Base-by-base conservation (phyloP, 1,284 basidiomycete genomes). In the Cutaneotrichosporon sp. region DNA sequence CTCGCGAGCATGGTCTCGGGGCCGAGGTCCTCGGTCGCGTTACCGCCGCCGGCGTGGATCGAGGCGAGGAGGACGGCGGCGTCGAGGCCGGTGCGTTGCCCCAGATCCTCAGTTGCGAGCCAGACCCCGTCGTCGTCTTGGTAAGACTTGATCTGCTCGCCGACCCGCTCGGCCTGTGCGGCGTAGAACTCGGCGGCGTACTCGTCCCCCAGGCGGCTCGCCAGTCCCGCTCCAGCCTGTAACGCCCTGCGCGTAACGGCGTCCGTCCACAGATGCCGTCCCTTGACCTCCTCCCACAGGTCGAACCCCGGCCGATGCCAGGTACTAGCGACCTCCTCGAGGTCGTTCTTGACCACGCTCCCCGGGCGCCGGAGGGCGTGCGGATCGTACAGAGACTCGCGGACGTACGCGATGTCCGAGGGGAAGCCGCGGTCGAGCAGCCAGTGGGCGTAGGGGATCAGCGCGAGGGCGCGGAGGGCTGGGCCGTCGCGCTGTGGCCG, bases 401-500 rank as follows among this genome's bases (percentile, higher is more conserved):
- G 55, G 56, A 82, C 73, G 66, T 77, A 83, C 0, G 58, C 46
- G 3, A 65, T n/a, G 61, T 81, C 79, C n/a, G 67, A 56, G 3
- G 67, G 63, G 24, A 54, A 67, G 10, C 67, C 76, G 3, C 75
- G 67, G 54, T 81, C 72, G 11, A 83, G 76, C 3, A 82, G 70
- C 64, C 73, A 77, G 20, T 76, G 64, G 1, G 82, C 81, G 59
- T 82, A 82, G 0, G 74, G 75, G 27, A 76, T 78, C 11, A 83
- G 62, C 0, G 80, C 70, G 16, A 83, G 69, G 0, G 81, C 79
- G 43, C 83, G 72, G 1, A 82, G 71, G 2, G 82, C 82, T 0
- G 83, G 82, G 0, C 83, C 83, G 58, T 84, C 83, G 24, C 75
- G 66, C 56, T 83, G 82, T 3, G 82, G 82, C 58, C 82, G 61